A percentile compares a stretch with the other conserved stretches of the same genome.
These are phyloP conservation scores for Venturia aucupariae DNA, from an alignment of 2,329 filamentous ascomycete species.

Conservation along the genomic window DNA sequence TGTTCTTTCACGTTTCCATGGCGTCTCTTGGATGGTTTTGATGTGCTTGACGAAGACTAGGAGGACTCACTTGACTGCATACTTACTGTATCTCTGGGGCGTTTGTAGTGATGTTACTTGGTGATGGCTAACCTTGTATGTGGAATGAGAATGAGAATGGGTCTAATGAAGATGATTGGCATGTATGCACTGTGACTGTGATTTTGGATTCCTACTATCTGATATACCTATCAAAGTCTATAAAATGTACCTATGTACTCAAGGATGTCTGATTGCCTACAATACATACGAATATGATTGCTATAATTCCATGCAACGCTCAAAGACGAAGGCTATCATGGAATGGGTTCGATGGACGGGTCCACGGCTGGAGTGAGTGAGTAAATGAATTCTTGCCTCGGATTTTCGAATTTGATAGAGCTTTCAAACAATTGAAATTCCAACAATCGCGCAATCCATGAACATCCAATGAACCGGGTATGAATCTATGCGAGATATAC, in stretches of 20 bases:
- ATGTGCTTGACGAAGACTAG: conserved; percentile 2
- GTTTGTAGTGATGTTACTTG: background rate
- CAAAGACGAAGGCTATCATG: too few relatives aligned
- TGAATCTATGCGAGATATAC: background rate
- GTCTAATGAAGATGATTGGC: background rate
- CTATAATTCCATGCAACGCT: too few relatives aligned
- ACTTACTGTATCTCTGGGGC: background rate
- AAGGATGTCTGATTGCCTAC: too few relatives aligned
- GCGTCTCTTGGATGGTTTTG: conserved; percentile 7
- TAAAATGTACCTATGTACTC: too few relatives aligned
- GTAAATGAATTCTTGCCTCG: too few relatives aligned
- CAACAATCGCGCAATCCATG: background rate
- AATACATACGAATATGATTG: too few relatives aligned
- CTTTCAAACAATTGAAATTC: background rate
- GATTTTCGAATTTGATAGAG: background rate
- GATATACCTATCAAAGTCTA: too few relatives aligned
- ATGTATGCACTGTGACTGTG: background rate
- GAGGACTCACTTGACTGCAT: background rate
- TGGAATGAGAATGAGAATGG: conserved; percentile 6
- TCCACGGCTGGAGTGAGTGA: too few relatives aligned
- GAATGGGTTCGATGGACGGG: too few relatives aligned
- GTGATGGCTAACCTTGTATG: background rate
- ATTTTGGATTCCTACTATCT: too few relatives aligned
- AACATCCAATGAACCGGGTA: background rate
- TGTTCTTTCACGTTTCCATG: background rate